Conservation (phyloP, 495 filamentous ascomycete species). For the Astrothelium macrocarpum region DNA sequence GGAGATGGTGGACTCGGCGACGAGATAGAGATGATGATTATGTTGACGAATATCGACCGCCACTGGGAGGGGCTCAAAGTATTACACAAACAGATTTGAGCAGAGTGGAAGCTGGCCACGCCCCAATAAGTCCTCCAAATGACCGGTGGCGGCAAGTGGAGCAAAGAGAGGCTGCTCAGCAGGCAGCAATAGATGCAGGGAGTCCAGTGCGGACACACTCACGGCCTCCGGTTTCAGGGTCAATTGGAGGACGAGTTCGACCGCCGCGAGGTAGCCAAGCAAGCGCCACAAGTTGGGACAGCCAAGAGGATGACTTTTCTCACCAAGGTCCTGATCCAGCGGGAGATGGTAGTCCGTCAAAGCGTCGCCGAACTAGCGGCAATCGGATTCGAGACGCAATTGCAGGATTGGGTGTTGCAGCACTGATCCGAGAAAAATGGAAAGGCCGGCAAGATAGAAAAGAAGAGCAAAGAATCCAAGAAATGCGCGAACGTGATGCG, state of each 20-base stretch:
- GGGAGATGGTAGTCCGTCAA: conserved; percentile 30
- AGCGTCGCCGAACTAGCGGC: conserved; percentile 23
- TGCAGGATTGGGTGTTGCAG: conserved; percentile 54
- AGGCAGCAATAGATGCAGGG: conserved; percentile 6
- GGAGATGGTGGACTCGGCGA: conserved; percentile 53
- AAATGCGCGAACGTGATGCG: conserved; percentile 45
- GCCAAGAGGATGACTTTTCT: background rate
- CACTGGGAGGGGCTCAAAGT: conserved; percentile 23
- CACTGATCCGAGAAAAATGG: conserved; percentile 56
- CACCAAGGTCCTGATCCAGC: conserved; percentile 19
- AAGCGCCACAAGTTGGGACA: background rate
- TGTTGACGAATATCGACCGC: conserved; percentile 34
- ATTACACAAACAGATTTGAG: conserved; percentile 32
- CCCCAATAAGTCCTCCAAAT: conserved; percentile 29
- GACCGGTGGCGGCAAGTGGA: conserved; percentile 33
- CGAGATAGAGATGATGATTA: conserved; percentile 52
- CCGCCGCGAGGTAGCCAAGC: background rate
- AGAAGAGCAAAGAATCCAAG: conserved; percentile 55
- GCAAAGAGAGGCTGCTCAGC: conserved; percentile 14
- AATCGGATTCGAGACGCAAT: conserved; percentile 53
- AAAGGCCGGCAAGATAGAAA: conserved; percentile 50
- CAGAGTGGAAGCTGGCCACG: conserved; percentile 32
- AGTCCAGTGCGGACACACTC: background rate
- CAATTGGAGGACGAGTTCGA: background rate
- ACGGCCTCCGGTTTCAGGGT: background rate